Evolutionary conservation across 2,329 filamentous ascomycete genomes (phyloP).

Genomic region (Drechslerella stenobrocha): DNA sequence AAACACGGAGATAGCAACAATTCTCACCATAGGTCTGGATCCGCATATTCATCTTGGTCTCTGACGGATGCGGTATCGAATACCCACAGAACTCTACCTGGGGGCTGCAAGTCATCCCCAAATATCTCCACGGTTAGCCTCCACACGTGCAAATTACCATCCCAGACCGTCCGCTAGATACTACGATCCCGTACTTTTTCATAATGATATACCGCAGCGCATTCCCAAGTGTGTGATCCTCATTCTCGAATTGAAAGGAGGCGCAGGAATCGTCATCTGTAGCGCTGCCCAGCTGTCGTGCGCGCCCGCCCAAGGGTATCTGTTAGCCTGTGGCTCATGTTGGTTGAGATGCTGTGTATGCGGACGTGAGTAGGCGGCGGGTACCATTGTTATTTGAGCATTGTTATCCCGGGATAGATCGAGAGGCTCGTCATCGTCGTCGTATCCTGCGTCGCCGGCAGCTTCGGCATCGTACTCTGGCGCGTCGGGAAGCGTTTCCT

Average conservation of each 20-base stretch:
- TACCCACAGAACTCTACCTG: slow-evolving; percentile 98
- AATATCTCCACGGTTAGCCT: neutral
- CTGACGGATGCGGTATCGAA: slow-evolving; percentile 93
- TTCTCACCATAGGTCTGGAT: slow-evolving; percentile 99
- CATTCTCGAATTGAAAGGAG: slow-evolving; percentile 89
- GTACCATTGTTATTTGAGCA: slow-evolving; percentile 45
- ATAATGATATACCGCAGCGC: slow-evolving; percentile 93
- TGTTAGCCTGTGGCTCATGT: neutral
- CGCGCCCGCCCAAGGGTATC: slow-evolving; percentile 8
- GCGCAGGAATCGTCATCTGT: slow-evolving; percentile 72
- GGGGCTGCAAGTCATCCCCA: slow-evolving; percentile 64
- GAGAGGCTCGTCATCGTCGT: slow-evolving; percentile 41
- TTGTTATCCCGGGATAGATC: slow-evolving; percentile 43
- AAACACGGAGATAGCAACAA: too few species aligned
- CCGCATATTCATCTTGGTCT: slow-evolving; percentile 92
- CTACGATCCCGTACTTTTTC: slow-evolving; percentile 99
- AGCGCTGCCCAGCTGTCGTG: slow-evolving; percentile 73
- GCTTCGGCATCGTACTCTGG: slow-evolving; percentile 40
- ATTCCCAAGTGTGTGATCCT: slow-evolving; percentile 95
- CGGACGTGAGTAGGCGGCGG: neutral
- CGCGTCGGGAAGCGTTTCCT: slow-evolving; percentile 44
- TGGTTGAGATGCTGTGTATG: neutral
- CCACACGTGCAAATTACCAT: too few species aligned
- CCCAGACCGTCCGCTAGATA: too few species aligned
- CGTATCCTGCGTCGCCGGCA: slow-evolving; percentile 24